Evolutionary conservation across 805 yeast genomes (phyloP).

Genomic region (Yarrowia sp.): DNA sequence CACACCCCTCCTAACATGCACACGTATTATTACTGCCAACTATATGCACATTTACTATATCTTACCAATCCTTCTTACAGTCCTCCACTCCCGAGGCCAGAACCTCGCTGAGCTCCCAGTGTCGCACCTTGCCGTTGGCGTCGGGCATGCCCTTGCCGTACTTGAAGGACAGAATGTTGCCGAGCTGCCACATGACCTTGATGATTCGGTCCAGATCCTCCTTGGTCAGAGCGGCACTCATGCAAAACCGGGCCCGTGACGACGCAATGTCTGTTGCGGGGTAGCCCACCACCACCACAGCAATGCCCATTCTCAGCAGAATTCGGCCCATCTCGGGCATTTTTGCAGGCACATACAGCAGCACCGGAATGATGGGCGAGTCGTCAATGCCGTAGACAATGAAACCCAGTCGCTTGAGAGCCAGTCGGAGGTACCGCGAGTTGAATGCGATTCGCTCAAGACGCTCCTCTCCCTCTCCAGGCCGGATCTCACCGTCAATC

Average conservation of each 20-base stretch:
- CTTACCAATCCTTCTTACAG: constrained; percentile 25
- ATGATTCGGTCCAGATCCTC: constrained; percentile 84
- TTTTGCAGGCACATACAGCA: constrained; percentile 85
- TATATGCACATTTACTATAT: background rate
- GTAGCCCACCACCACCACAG: constrained; percentile 94
- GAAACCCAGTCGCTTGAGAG: constrained; percentile 87
- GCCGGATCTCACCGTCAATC: constrained; percentile 75
- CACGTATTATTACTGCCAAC: background rate
- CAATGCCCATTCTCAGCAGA: constrained; percentile 75
- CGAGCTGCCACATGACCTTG: constrained; percentile 68
- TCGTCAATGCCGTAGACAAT: constrained; percentile 94
- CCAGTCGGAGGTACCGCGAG: constrained; percentile 87
- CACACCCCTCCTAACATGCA: no score
- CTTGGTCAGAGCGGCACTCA: constrained; percentile 86
- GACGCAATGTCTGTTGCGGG: constrained; percentile 94
- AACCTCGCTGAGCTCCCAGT: constrained; percentile 43
- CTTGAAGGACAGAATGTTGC: constrained; percentile 71
- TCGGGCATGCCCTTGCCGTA: constrained; percentile 24
- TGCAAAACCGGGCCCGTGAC: constrained; percentile 89
- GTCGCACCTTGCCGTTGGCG: constrained; percentile 48
- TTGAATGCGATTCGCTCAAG: constrained; percentile 92
- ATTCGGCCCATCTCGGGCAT: constrained; percentile 89
- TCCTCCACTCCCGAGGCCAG: constrained; percentile 22
- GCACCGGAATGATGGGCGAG: constrained; percentile 89
- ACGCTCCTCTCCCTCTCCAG: constrained; percentile 91